Evolutionary conservation across 2,329 filamentous ascomycete genomes (phyloP).

Genomic region (Penicillium sp.): DNA sequence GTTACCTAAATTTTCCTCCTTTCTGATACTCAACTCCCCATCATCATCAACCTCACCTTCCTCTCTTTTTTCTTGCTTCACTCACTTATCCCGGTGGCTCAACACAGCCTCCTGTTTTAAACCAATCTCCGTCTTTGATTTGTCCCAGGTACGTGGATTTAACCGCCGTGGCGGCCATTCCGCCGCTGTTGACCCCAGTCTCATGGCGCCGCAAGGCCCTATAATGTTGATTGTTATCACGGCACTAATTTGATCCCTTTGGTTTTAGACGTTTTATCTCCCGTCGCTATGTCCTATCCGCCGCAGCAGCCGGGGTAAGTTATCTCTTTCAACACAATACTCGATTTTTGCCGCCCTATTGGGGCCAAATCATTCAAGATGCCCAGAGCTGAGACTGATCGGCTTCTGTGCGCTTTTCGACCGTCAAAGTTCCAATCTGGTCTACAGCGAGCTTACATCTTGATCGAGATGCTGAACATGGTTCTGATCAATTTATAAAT

Average conservation of each 20-base stretch:
- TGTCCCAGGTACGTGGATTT: conserved; percentile 5
- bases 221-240: conserved; percentile 1
- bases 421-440: not conserved
- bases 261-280: not conserved
- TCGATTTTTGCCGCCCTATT: too few species aligned
- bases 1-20: conserved; percentile 14
- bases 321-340: not conserved
- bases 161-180: not conserved
- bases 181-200: not conserved
- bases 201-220: not conserved
- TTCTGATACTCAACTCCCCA: not conserved
- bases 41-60: not conserved
- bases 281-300: conserved; percentile 41
- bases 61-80: not conserved
- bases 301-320: conserved; percentile 30
- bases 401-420: not conserved
- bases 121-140: not conserved
- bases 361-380: too few species aligned
- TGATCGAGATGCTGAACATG: not conserved
- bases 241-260: conserved; percentile 7
- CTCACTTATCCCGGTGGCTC: conserved; percentile 2
- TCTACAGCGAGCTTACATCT: not conserved
- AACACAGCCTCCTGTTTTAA: not conserved
- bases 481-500: conserved; percentile 1
- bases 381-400: too few species aligned